Base-by-base conservation (phyloP, 192 early-diverging fungal species). In the Entophlyctis luteolus region DNA sequence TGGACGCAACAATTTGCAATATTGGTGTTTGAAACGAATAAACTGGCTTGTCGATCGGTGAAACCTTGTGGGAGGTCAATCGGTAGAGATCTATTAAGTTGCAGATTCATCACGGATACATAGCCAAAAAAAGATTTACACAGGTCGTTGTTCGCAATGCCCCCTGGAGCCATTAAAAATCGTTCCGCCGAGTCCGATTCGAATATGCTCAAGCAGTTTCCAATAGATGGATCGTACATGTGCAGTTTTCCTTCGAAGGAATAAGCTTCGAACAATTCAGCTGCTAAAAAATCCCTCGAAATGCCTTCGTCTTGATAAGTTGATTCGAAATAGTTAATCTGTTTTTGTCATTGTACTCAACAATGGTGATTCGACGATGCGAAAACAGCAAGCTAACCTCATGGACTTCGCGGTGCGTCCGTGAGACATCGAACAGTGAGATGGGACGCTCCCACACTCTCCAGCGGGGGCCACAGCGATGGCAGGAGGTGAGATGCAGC, bases 251-350 rank as follows among this genome's bases (percentile, higher is more conserved):
- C 33, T 8, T 66, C 63, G 50, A 38, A 35, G 28, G 14, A 14
- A 27, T 38, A 38, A 8, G 25, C 49, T 23, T 66, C 49, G 5
- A 23, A 16, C 23, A 66, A 22, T 14, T 42, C 23, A 14, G 48
- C 23, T 6, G 35, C n/a, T 18, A 66, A 48, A 38, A 66, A 23
- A 14, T 52, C 48, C 5, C 63, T 48, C 10, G 37, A 37, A 12
- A 66, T 39, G 27, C 63, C 63, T 28, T 66, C 49, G 35, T 66
- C 33, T 31, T 37, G 63, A 39, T 66, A 28, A 8, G 55, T 48
- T 34, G 50, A 12, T 28, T 66, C 63, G 29, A 66, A 66, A 37
- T 25, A 66, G 50, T 66, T 66, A 52, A 66, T 33, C 63, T 66
- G 34, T 0, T n/a, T n/a, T 53, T 53, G 16, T 28, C 2, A 34